These are phyloP conservation scores for Colletotrichum sp. DNA, from an alignment of 2,329 filamentous ascomycete genomes.

Conservation along the genomic window DNA sequence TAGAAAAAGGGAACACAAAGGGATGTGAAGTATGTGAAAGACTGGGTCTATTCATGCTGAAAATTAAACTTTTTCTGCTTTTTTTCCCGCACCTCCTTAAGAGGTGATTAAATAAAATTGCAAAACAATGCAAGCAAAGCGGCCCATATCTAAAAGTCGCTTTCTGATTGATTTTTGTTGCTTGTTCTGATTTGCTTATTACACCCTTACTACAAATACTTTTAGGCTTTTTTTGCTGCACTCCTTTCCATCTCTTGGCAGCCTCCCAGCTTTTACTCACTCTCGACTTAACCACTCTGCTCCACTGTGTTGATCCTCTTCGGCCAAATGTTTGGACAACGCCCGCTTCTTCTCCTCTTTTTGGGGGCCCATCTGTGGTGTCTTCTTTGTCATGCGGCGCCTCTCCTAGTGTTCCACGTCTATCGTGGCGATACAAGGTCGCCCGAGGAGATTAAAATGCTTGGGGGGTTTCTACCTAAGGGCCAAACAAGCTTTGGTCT, in stretches of 20 bases:
- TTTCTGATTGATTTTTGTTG: background rate
- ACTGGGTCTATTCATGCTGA: background rate
- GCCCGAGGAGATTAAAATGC: background rate
- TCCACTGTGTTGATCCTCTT: background rate
- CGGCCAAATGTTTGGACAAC: background rate
- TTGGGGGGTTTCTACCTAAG: background rate
- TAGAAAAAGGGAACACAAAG: background rate
- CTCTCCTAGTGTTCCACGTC: background rate
- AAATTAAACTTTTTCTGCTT: background rate
- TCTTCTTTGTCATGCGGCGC: background rate
- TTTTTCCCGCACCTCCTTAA: background rate
- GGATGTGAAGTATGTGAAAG: background rate
- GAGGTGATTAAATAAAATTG: background rate
- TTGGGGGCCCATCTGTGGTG: background rate
- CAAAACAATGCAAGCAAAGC: background rate
- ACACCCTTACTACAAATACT: background rate
- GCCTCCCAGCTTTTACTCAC: background rate
- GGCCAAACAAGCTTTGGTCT: background rate
- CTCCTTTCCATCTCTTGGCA: background rate
- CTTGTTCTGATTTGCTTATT: background rate
- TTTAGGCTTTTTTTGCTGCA: background rate
- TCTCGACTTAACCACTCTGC: background rate
- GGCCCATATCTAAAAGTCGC: background rate
- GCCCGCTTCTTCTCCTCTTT: background rate
- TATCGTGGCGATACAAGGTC: background rate